Conservation (phyloP, 805 yeast genomes). For the Kodamaea kaohsiungensis region DNA sequence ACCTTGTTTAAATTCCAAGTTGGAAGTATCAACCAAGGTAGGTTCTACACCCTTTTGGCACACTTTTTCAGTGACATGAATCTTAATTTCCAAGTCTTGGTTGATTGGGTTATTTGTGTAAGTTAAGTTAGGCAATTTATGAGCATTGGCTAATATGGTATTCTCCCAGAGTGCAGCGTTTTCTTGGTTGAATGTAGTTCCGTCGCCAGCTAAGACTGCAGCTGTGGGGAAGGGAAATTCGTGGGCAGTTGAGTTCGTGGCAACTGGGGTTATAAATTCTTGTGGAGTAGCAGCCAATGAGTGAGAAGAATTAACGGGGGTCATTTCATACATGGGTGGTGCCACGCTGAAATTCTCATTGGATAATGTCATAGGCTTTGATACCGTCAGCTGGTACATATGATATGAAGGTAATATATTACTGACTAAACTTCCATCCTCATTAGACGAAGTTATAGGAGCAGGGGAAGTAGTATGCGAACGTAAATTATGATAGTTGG, state of each 20-base stretch:
- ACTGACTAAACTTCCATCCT: constrained; percentile 29
- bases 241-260: constrained; percentile 2
- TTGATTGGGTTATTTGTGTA: constrained; percentile 19
- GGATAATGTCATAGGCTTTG: constrained; percentile 35
- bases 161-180: constrained; percentile 34
- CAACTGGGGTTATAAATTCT: constrained; percentile 3
- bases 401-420: constrained; percentile 47
- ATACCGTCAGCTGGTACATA: constrained; percentile 45
- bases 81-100: constrained; percentile 31
- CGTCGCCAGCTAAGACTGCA: constrained; percentile 1
- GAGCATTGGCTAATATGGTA: constrained; percentile 44
- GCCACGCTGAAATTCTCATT: constrained; percentile 41
- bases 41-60: constrained; percentile 43
- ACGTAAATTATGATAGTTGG: constrained; percentile 2
- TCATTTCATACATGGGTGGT: constrained; percentile 38
- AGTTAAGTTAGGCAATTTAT: constrained; percentile 36
- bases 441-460: constrained; percentile 10
- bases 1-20: constrained; percentile 39
- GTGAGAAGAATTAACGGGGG: constrained; percentile 11
- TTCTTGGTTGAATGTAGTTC: constrained; percentile 21
- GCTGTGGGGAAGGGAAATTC: constrained; percentile 21
- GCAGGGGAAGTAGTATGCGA: constrained; percentile 12
- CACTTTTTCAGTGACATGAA: constrained; percentile 38
- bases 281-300: neutral
- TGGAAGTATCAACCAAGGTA: constrained; percentile 29